A percentile compares a stretch with the other conserved stretches of the same genome.
phyloP scores from a whole-genome alignment of 2,329 filamentous ascomycete genomes.

The Colletotrichum chlorophyti region DNA sequence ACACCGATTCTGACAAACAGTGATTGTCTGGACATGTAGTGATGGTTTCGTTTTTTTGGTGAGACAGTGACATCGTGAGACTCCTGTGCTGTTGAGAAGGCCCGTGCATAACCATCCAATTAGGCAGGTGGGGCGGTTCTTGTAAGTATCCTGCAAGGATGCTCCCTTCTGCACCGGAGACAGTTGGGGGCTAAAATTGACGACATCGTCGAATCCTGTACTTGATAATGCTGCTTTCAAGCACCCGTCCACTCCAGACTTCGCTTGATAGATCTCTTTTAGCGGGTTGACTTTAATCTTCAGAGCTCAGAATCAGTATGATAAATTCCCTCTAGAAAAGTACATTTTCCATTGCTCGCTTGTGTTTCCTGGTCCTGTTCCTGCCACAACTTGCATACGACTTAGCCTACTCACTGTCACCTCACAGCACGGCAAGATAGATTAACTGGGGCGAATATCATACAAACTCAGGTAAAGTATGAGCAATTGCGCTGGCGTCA shows the following conservation, averaged over 20 bases:
- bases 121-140: background rate
- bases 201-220: background rate
- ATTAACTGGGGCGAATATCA: accelerated
- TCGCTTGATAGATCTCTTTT: background rate
- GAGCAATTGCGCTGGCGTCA: no score
- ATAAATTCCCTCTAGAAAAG: no score
- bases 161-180: background rate
- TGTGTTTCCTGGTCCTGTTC: no score
- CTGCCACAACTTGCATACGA: no score
- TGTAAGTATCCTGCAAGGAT: background rate
- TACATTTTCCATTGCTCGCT: no score
- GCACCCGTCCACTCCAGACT: background rate
- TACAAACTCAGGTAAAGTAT: no score
- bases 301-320: no score
- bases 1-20: background rate
- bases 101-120: background rate
- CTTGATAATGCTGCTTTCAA: background rate
- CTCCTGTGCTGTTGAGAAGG: background rate
- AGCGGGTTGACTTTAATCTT: no score
- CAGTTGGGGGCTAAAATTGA: background rate
- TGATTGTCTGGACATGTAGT: no score
- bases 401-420: no score
- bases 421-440: no score
- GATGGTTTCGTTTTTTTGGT: no score
- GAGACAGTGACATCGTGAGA: background rate